Evolutionary conservation across 257 asterid species (phyloP).

Genomic region (Primulina eburnea): DNA sequence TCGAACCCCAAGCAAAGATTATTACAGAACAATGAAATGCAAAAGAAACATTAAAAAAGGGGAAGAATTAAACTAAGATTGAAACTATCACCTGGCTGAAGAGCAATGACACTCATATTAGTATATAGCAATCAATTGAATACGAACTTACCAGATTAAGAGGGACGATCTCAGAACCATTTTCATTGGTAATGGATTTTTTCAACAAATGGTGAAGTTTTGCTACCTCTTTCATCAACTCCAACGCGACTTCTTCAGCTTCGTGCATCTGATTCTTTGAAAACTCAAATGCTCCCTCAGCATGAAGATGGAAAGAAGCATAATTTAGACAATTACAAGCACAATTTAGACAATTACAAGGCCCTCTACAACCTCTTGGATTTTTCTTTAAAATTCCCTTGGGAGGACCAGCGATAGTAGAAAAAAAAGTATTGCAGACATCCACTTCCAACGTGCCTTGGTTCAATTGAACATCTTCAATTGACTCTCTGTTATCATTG

Average conservation of each 20-base stretch:
- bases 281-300: slow-evolving; percentile 78
- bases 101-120: neutral
- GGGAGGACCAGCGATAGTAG: slow-evolving; percentile 22
- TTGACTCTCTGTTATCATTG: slow-evolving; percentile 12
- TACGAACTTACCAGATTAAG: slow-evolving; percentile 40
- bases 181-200: slow-evolving; percentile 29
- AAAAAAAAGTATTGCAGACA: slow-evolving; percentile 20
- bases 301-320: slow-evolving; percentile 79
- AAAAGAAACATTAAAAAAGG: neutral
- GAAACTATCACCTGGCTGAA: neutral
- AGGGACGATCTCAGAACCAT: slow-evolving; percentile 28
- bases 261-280: slow-evolving; percentile 79
- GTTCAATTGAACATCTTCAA: slow-evolving; percentile 20
- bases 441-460: slow-evolving; percentile 23
- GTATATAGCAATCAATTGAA: slow-evolving; percentile 6
- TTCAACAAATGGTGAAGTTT: slow-evolving; percentile 54
- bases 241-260: slow-evolving; percentile 65
- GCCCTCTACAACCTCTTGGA: slow-evolving; percentile 79
- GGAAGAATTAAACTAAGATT: slow-evolving; percentile 1
- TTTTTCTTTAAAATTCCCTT: slow-evolving; percentile 76
- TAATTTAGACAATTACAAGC: slow-evolving; percentile 76
- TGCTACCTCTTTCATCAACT: slow-evolving; percentile 62
- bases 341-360: slow-evolving; percentile 76
- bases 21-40: neutral
- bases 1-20: neutral